Evolutionary conservation across 1,284 basidiomycete genomes (phyloP).

Genomic region (Leccinum subspadiceum): DNA sequence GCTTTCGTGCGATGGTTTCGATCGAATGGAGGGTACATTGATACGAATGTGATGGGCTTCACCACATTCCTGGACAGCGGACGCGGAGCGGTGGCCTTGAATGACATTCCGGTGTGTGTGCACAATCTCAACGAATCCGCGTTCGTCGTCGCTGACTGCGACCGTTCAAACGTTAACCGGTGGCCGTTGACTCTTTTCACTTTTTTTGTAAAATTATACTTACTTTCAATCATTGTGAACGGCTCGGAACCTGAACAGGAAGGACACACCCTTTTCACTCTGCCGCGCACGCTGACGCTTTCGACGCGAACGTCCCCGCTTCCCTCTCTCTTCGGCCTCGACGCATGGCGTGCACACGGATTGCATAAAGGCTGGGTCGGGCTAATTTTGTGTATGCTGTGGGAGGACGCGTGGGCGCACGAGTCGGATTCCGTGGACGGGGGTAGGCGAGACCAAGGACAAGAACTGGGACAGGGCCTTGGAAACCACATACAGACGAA

Average conservation of each 20-base stretch:
- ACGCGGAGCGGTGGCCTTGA: conserved; percentile 68
- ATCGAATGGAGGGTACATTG: conserved; percentile 42
- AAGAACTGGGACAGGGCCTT: conserved; percentile 21
- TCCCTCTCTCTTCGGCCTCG: conserved; percentile 52
- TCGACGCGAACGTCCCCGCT: conserved; percentile 77
- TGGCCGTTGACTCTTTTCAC: background rate
- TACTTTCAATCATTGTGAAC: background rate
- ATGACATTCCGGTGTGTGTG: conserved; percentile 61
- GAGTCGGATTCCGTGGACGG: conserved; percentile 10
- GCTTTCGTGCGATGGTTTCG: conserved; percentile 44
- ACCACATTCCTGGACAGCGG: conserved; percentile 57
- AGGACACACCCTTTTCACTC: conserved; percentile 75
- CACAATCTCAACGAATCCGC: background rate
- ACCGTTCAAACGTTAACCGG: background rate
- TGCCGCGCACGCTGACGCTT: conserved; percentile 78
- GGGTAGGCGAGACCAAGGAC: background rate
- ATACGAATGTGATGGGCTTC: conserved; percentile 45
- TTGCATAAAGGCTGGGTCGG: conserved; percentile 81
- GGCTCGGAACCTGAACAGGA: conserved; percentile 41
- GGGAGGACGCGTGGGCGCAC: conserved; percentile 65
- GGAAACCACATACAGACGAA: conserved; percentile 42
- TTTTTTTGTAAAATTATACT: background rate
- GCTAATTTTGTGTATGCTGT: conserved; percentile 94
- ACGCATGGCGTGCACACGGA: conserved; percentile 58
- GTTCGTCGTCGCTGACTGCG: background rate